phyloP scores from a whole-genome alignment of 139 green algal species.

The Mychonastes homosphaera region DNA sequence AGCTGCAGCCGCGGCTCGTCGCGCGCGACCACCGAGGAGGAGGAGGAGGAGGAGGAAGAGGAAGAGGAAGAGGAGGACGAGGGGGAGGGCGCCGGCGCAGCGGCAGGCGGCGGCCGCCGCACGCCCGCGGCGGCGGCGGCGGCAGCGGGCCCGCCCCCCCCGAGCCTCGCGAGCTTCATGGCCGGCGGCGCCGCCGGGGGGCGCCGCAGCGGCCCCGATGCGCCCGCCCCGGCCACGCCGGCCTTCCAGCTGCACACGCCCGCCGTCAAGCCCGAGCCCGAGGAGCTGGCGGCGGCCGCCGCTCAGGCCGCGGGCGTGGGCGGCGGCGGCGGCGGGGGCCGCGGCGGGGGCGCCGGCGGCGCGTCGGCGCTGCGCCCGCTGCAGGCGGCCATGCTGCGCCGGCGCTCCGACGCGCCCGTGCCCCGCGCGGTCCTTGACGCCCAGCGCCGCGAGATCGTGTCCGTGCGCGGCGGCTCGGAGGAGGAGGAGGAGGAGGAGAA shows the following conservation, averaged over 20 bases:
- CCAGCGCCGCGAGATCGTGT: too few relatives aligned
- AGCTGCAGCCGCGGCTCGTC: not conserved
- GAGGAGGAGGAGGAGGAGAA: too few relatives aligned
- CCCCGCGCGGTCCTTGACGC: too few relatives aligned
- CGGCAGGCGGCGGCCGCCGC: not conserved
- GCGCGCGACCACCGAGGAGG: not conserved
- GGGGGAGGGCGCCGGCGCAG: slow-evolving; percentile 2
- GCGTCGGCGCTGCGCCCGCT: not conserved
- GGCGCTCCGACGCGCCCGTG: too few relatives aligned
- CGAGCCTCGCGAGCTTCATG: slow-evolving; percentile 3
- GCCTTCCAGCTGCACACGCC: too few relatives aligned
- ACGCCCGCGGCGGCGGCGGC: not conserved
- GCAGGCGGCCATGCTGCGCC: too few relatives aligned
- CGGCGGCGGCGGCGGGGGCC: not conserved
- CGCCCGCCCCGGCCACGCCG: too few relatives aligned
- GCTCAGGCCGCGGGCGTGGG: not conserved
- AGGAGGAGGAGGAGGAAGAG: slow-evolving; percentile 10
- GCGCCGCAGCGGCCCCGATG: too few relatives aligned
- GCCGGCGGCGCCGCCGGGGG: not conserved
- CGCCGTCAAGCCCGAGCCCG: not conserved
- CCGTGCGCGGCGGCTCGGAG: too few relatives aligned
- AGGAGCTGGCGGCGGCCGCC: slow-evolving; percentile 3
- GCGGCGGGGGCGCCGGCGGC: not conserved
- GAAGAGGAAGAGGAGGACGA: slow-evolving; percentile 9
- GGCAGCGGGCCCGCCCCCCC: not conserved